Base-by-base conservation (phyloP, 495 filamentous ascomycete species). In the Xylaria bambusicola region DNA sequence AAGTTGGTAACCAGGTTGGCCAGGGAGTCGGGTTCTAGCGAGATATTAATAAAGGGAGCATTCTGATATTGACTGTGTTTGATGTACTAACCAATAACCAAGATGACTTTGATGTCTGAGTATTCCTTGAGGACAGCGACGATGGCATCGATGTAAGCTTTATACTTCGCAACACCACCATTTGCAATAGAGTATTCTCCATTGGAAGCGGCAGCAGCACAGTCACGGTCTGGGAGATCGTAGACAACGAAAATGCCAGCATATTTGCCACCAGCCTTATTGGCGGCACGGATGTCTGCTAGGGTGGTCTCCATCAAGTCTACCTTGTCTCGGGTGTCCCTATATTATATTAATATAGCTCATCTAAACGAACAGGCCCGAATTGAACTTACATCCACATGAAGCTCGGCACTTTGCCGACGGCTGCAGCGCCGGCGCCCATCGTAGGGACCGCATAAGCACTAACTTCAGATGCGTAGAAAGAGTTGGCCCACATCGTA, bases 1-100 rank as follows among this genome's bases (percentile, higher is more conserved):
- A 82, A 44, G 70, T 89, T 89, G 64, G 86, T 89, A 55, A 89
- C 79, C 65, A 88, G 60, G 72, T 89, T 89, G 47, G 84, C 83
- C 41, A 89, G 73, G 50, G 82, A 84, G 71, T 89, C 86, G 38
- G 86, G 86, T 66, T 89, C 66, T 69, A 40, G 23, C 35, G 21
- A 2, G 23, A n/a, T 18, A 23, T 68, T 42, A 68, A 63, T 31
- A 58, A 44, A 52, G 9, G 45, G 13, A 3, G 5, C 5, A 36
- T 12, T 33, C 29, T 33, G 47, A 1, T 24, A 31, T 27, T 5
- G 21, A 20, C 2, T 44, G 6, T 53, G 12, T 21, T 8, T 15
- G 27, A 4, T 17, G 40, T 35, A 56, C 62, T 31, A 9, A 64
- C 65, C 65, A 17, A 70, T 60, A 6, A 70, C 62, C n/a, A 70